Base-by-base conservation (phyloP, 208 protist genomes). In the Naegleria fowleri region DNA sequence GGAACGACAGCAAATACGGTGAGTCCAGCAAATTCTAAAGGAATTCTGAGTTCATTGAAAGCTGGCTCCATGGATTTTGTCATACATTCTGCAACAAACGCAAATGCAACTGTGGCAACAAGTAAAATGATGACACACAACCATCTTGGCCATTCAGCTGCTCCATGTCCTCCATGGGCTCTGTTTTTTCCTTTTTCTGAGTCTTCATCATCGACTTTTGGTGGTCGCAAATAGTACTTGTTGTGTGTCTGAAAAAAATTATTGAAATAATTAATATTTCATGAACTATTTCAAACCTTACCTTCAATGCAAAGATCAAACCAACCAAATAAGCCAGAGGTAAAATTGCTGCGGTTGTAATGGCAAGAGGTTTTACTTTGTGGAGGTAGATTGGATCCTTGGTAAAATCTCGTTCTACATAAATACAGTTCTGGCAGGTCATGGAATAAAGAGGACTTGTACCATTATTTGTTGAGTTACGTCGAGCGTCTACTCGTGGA, bases 321-420 rank as follows among this genome's bases (percentile, higher is more conserved):
- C 94, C 94, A 67, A 95, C 89, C 4, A 95, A 29, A 83, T 95
- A 95, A 40, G 93, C 91, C 4, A 95, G 16, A 7, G 93, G 94
- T 36, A 95, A 76, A 39, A 95, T 89, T 36, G 75, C 85, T 1
- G 94, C 91, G 67, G 84, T 88, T 22, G 91, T 90, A 38, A 94
- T 95, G 90, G 92, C 89, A 0, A 95, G 38, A 16, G 93, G 43
- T 90, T 84, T 79, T 15, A 91, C 93, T 51, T 90, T 91, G 0
- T 59, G 22, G 15, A 76, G 91, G 43, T 94, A 94, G 0, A 94
- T 43, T 41, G 93, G 93, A 79, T 93, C 92, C 11, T 83, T 51
- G n/a, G 83, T 87, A 51, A 87, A 58, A 29, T 87, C 83, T 29
- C 22, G 4, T 29, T 67, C 55, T 19, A 67, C 55, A 67, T 67